Percentiles rank a stretch among this genome's conserved stretches.
Evolutionary conservation across 345 rosid species (phyloP).

Genomic region (Heritiera fomes): DNA sequence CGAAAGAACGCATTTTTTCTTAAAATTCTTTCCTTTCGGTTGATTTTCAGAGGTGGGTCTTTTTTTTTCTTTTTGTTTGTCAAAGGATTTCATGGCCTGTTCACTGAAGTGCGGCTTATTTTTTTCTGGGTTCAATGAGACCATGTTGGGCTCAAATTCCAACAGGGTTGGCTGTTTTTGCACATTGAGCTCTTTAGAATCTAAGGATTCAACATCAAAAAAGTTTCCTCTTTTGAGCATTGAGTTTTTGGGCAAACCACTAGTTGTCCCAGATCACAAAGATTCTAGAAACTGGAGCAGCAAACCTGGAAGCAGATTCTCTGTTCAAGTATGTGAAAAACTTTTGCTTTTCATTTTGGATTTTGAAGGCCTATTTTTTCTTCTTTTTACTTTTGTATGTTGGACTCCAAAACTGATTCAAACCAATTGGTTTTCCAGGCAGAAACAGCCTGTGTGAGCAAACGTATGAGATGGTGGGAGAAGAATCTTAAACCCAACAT

Average conservation of each 20-base stretch:
- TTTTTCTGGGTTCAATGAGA: conserved; percentile 32
- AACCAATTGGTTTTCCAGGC: background rate
- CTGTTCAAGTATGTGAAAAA: conserved; percentile 42
- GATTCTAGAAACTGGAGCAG: conserved; percentile 28
- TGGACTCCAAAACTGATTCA: background rate
- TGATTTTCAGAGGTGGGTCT: conserved; percentile 22
- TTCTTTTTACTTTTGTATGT: too few species aligned
- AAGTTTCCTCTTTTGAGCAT: conserved; percentile 33
- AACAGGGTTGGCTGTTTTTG: conserved; percentile 24
- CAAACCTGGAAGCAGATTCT: conserved; percentile 31
- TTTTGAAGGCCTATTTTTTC: background rate
- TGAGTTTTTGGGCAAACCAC: conserved; percentile 40
- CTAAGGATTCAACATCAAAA: conserved; percentile 29
- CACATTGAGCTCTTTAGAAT: conserved; percentile 26
- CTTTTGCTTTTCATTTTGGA: background rate
- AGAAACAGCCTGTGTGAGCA: conserved; percentile 24
- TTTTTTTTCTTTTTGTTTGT: background rate
- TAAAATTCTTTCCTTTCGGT: conserved; percentile 20
- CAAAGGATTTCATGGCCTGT: conserved; percentile 32
- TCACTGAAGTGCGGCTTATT: conserved; percentile 23
- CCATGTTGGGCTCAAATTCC: conserved; percentile 22
- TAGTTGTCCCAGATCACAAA: conserved; percentile 36
- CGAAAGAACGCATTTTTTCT: background rate
- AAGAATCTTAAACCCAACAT: conserved; percentile 58
- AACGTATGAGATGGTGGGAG: conserved; percentile 77